Evolutionary conservation across 768 basidiomycete species (phyloP).

Genomic region (Tylopilus vinaceipallidus): DNA sequence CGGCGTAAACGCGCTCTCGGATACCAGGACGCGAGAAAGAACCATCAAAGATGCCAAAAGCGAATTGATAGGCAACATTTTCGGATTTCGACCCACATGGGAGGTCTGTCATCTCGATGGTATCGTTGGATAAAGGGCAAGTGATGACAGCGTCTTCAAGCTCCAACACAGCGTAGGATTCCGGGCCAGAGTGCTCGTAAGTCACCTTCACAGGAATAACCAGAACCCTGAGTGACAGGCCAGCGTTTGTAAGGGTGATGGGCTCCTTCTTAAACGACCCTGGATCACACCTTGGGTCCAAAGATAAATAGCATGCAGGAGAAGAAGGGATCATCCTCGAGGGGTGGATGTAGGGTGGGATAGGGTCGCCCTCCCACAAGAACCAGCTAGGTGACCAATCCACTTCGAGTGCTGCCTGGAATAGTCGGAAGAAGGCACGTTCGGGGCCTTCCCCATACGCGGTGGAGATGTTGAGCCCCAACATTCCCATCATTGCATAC

Average conservation of each 20-base stretch:
- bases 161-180: neutral
- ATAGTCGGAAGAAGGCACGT: neutral
- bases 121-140: neutral
- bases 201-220: neutral
- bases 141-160: too few species aligned
- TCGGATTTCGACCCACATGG: too few species aligned
- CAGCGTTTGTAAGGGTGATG: neutral
- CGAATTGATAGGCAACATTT: too few species aligned
- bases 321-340: slow-evolving; percentile 11
- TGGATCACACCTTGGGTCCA: neutral
- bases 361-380: slow-evolving; percentile 1
- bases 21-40: neutral
- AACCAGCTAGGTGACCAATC: neutral
- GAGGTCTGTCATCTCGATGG: too few species aligned
- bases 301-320: slow-evolving; percentile 1
- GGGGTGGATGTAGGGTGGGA: neutral
- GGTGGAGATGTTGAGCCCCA: neutral
- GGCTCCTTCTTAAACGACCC: neutral
- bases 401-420: slow-evolving; percentile 4
- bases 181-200: neutral
- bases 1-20: too few species aligned
- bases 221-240: neutral
- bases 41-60: too few species aligned
- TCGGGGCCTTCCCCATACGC: neutral
- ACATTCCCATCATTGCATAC: slow-evolving; percentile 18